Evolutionary conservation across 2,329 filamentous ascomycete genomes (phyloP).

Genomic region (Pyrenophora seminiperda): DNA sequence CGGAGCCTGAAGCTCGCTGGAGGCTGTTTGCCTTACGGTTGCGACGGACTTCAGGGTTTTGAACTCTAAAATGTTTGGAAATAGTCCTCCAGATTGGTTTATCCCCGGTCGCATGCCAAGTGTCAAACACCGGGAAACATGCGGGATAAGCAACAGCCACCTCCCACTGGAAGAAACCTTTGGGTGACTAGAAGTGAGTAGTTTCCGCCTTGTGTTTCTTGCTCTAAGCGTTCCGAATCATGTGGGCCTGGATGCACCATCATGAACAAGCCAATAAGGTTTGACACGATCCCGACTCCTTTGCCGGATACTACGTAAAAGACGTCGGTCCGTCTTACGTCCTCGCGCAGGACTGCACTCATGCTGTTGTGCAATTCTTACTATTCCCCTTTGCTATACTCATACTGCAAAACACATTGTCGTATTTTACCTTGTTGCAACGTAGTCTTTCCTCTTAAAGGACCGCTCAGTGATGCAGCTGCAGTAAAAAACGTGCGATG

Average conservation of each 20-base stretch:
- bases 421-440: neutral
- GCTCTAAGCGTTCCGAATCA: constrained; percentile 5
- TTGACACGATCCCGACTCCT: neutral
- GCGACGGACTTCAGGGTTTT: neutral
- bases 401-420: neutral
- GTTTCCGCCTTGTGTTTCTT: neutral
- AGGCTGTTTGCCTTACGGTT: constrained; percentile 3
- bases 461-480: no score
- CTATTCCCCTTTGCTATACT: neutral
- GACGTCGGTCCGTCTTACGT: neutral
- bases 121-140: constrained; percentile 12
- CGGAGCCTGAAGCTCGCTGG: constrained; percentile 4
- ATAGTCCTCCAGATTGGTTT: constrained; percentile 12
- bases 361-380: neutral
- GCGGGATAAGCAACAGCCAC: neutral
- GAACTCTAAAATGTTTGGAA: neutral
- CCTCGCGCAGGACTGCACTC: neutral
- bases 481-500: no score
- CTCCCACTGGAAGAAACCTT: neutral
- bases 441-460: neutral
- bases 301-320: neutral
- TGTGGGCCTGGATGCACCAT: neutral
- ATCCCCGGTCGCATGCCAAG: constrained; percentile 20
- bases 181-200: neutral
- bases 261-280: neutral